Percentiles rank a stretch among this genome's conserved stretches.
Evolutionary conservation across 2,329 filamentous ascomycete species (phyloP).

Genomic region (Fusarium devonianum): DNA sequence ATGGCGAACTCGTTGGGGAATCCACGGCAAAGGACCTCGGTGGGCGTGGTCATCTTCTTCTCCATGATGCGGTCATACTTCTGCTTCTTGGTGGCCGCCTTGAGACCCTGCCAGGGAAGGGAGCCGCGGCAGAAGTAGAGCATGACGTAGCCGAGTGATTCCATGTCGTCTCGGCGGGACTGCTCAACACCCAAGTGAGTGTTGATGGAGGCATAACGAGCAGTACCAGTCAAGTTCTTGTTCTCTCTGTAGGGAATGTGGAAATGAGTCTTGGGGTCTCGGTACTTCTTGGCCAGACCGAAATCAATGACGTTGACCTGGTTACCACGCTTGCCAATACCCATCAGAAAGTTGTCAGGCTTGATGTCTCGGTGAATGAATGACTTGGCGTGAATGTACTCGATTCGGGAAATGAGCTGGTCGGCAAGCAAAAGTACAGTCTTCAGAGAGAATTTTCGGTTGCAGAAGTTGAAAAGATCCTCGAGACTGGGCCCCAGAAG

Average conservation of each 20-base stretch:
- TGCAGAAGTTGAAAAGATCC: slow-evolving; percentile 99
- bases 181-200: slow-evolving; percentile 98
- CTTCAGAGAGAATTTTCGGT: slow-evolving; percentile 99
- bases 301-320: slow-evolving; percentile 99
- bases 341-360: slow-evolving; percentile 99
- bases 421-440: slow-evolving; percentile 95
- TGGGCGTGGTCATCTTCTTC: slow-evolving; percentile 99
- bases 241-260: slow-evolving; percentile 99
- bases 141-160: slow-evolving; percentile 98
- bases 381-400: slow-evolving; percentile 99
- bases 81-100: slow-evolving; percentile 99
- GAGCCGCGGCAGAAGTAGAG: slow-evolving; percentile 99
- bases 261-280: slow-evolving; percentile 99
- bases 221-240: slow-evolving; percentile 99
- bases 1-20: slow-evolving; percentile 99
- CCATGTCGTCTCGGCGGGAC: slow-evolving; percentile 99
- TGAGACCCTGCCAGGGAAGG: slow-evolving; percentile 97
- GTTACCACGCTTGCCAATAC: slow-evolving; percentile 98
- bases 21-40: slow-evolving; percentile 96
- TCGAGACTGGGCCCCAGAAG: slow-evolving; percentile 94
- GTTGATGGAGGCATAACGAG: slow-evolving; percentile 98
- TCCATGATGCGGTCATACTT: slow-evolving; percentile 99
- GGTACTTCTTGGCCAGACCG: slow-evolving; percentile 98
- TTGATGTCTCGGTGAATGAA: slow-evolving; percentile 99
- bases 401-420: slow-evolving; percentile 98